Base-by-base conservation (phyloP, 2,329 filamentous ascomycete genomes). In the Alternaria triticina region DNA sequence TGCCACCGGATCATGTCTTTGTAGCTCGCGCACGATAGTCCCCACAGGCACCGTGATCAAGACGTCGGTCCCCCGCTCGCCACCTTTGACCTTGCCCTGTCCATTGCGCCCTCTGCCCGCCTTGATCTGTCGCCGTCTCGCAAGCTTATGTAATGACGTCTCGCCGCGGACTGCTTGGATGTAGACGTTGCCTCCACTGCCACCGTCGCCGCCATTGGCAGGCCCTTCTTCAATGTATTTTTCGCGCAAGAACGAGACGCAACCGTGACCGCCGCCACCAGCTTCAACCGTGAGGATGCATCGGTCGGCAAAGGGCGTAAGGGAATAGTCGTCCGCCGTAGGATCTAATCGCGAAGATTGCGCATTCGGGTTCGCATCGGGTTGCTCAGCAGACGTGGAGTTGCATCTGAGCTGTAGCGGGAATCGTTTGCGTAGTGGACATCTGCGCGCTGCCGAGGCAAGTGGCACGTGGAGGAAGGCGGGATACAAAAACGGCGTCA, bases 161-260 rank as follows among this genome's bases (percentile, higher is more conserved):
- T 98, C 92, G 62, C 94, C 93, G 58, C 91, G 89, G 2, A 97
- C 89, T 8, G 96, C 94, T 81, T 98, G 95, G 61, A 99, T 96
- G 79, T 97, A 98, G 69, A 99, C 85, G 73, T 91, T 96, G 43
- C 96, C 96, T 65, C 96, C 96, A 59, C 89, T 91, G 5, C 96
- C 96, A 45, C 96, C 96, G 77, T 99, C 94, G 63, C 96, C 96
- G 52, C 96, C 96, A 79, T 99, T 98, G 10, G 96, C 89, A 11
- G 96, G 96, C 0, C 96, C 96, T 68, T 97, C 90, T 47, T 90
- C 88, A 28, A 97, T 86, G 80, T 92, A 98, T 67, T 95, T 95
- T 74, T 99, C 96, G 20, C 95, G 90, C 46, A 96, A 83, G 77
- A 98, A 99, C 0, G 96, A 96, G 54, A 98, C 93, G 76, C 96